phyloP scores from a whole-genome alignment of 441 rosid species.

The Viola pubescens region DNA sequence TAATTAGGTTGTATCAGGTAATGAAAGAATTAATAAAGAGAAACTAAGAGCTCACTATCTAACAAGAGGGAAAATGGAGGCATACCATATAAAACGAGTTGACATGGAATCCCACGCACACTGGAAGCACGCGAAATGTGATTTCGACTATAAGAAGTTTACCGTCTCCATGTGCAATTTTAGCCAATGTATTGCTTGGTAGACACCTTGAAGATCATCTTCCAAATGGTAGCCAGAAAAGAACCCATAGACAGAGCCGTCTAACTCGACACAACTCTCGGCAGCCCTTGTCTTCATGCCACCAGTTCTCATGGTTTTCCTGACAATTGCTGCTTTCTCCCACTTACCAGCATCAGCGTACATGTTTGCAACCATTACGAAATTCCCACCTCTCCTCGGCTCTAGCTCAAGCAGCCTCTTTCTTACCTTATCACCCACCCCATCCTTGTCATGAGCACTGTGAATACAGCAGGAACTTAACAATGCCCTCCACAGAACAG shows the following conservation, averaged over 20 bases:
- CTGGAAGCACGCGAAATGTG: no score
- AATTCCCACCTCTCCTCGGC: constrained; percentile 62
- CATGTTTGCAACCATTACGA: constrained; percentile 64
- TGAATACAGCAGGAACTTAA: constrained; percentile 56
- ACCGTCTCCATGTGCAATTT: constrained; percentile 37
- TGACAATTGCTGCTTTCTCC: constrained; percentile 55
- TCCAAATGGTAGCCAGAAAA: constrained; percentile 52
- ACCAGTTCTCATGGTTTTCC: constrained; percentile 44
- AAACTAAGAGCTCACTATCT: no score
- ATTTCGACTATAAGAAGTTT: constrained; percentile 2
- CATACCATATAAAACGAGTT: no score
- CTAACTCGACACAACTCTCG: constrained; percentile 50
- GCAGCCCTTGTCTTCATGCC: constrained; percentile 57
- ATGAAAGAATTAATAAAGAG: no score
- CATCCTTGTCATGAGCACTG: constrained; percentile 28
- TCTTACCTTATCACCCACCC: constrained; percentile 41
- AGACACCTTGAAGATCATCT: constrained; percentile 23
- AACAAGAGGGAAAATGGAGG: no score
- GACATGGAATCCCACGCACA: no score
- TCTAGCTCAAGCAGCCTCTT: constrained; percentile 58
- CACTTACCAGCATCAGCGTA: constrained; percentile 74
- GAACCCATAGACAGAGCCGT: constrained; percentile 45
- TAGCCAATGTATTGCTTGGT: constrained; percentile 34
- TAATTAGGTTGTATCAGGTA: no score
- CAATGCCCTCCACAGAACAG: constrained; percentile 63